Evolutionary conservation across 768 basidiomycete species (phyloP).

Genomic region (Mycena metata): DNA sequence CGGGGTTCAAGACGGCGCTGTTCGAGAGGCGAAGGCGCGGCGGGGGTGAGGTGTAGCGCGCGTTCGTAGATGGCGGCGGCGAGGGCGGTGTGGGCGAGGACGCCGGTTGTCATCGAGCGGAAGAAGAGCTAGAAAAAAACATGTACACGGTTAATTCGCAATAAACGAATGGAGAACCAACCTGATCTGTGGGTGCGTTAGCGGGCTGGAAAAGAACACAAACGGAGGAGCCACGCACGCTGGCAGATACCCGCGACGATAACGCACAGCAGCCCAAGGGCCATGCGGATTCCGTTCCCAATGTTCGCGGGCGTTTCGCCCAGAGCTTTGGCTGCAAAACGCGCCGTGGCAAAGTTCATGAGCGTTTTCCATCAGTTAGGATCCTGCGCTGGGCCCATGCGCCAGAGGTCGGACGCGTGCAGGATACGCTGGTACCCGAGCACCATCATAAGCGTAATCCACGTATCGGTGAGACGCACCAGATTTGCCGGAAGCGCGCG

Average conservation of each 20-base stretch:
- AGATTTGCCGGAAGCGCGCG: constrained; percentile 62
- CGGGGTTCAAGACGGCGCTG: constrained; percentile 69
- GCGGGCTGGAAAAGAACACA: too few species aligned
- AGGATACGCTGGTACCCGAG: constrained; percentile 81
- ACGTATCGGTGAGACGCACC: constrained; percentile 70
- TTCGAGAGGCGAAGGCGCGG: constrained; percentile 74
- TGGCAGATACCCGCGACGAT: constrained; percentile 69
- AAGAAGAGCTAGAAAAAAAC: constrained; percentile 86
- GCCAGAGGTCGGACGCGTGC: constrained; percentile 82
- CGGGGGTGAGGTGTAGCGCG: constrained; percentile 72
- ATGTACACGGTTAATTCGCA: too few species aligned
- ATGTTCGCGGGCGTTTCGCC: constrained; percentile 54
- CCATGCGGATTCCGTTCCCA: constrained; percentile 72
- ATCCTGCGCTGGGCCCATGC: constrained; percentile 66
- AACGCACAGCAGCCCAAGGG: constrained; percentile 64
- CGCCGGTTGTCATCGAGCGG: constrained; percentile 77
- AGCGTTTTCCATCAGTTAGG: constrained; percentile 74
- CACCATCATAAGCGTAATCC: constrained; percentile 76
- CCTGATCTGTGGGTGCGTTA: too few species aligned
- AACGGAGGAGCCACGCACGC: too few species aligned
- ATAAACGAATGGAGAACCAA: too few species aligned
- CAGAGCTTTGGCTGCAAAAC: constrained; percentile 43
- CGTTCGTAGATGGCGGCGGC: constrained; percentile 80
- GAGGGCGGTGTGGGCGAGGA: constrained; percentile 74
- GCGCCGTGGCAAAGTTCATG: constrained; percentile 70